Evolutionary conservation across 1,284 basidiomycete species (phyloP), one percentile per base, ranked within the genome.

Genomic region (Boletus nobilissimus): DNA sequence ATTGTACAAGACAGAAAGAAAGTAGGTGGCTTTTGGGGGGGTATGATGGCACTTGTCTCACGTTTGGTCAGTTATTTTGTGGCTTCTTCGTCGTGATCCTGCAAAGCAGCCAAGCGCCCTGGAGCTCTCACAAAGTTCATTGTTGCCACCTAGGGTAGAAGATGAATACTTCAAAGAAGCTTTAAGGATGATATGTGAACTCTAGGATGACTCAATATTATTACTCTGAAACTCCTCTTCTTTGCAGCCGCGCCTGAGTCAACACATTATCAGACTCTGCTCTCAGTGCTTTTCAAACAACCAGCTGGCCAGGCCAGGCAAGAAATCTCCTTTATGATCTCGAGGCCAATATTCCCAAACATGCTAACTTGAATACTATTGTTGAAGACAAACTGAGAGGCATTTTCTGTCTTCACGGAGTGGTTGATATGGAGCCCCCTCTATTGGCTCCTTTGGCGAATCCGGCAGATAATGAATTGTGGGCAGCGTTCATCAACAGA

Each of bases 331-430:
- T 96, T 26, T 99, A 97, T 82, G 96, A 98, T 80, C 89, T 91
- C 60, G 92, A 94, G 66, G 88, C 90, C 8, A 92, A 95, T 69
- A 86, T 90, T 19, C 92, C 93, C 0, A 94, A 96, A 79, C 93
- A 97, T 83, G 90, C 93, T 4, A 89, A 93, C 3, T 86, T 97
- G 67, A 94, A 95, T 76, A 91, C 93, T 48, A 93, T 95, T 6
- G 95, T 98, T 8, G 90, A 94, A 78, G 94, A 97, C 75, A 92
- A 93, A 36, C 88, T 98, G 7, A 89, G 92, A 6, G 88, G 92
- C 14, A 92, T 97, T 24, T 97, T 98, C 84, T 92, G 94, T 67
- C 89, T 97, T 5, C 97, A 97, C 81, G 97, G 97, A 13, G 97
- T 97, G 1, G 92, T 98, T 5, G 93, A 97, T 80, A 92, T 94